A percentile compares a stretch with the other conserved stretches of the same genome.
Conservation (phyloP, 1,284 basidiomycete genomes). For the Ceratorhiza oryzae-sativae region DNA sequence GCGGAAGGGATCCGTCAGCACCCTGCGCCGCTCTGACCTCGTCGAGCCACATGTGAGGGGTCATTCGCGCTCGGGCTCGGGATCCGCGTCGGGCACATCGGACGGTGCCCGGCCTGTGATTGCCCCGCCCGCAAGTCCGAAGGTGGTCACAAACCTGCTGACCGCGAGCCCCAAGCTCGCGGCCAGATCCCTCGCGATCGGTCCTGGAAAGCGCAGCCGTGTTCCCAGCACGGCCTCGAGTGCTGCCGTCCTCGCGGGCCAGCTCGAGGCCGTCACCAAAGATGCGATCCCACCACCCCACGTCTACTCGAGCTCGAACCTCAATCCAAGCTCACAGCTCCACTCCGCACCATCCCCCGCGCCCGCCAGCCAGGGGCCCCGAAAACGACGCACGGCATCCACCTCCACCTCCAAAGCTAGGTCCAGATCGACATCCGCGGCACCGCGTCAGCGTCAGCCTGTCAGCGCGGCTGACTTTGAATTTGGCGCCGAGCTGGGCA, state of each 20-base stretch:
- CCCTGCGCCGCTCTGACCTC: slow-evolving; percentile 51
- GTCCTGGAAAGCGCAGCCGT: slow-evolving; percentile 28
- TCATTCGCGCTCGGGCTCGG: slow-evolving; percentile 50
- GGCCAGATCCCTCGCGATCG: not conserved
- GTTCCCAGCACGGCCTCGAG: slow-evolving; percentile 26
- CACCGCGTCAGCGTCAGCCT: slow-evolving; percentile 56
- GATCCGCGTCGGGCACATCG: slow-evolving; percentile 44
- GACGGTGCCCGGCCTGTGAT: not conserved
- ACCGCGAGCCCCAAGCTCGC: slow-evolving; percentile 15
- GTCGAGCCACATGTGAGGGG: slow-evolving; percentile 43
- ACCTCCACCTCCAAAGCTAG: slow-evolving; percentile 27
- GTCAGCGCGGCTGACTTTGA: slow-evolving; percentile 68
- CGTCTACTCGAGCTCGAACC: slow-evolving; percentile 18
- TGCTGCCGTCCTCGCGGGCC: slow-evolving; percentile 18
- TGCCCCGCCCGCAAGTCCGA: slow-evolving; percentile 18
- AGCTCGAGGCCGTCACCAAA: slow-evolving; percentile 20
- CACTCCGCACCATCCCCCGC: slow-evolving; percentile 1
- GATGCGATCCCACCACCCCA: not conserved
- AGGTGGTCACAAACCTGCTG: not conserved
- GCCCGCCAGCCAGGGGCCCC: not conserved
- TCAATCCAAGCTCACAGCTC: not conserved
- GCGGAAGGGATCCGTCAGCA: slow-evolving; percentile 29
- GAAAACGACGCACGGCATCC: slow-evolving; percentile 24
- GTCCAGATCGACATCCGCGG: slow-evolving; percentile 31
- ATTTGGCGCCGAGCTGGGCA: slow-evolving; percentile 73